Percentiles rank a stretch among this genome's conserved stretches.
phyloP scores from a whole-genome alignment of 2,329 filamentous ascomycete genomes.

The Berkeleyomyces basicola region DNA sequence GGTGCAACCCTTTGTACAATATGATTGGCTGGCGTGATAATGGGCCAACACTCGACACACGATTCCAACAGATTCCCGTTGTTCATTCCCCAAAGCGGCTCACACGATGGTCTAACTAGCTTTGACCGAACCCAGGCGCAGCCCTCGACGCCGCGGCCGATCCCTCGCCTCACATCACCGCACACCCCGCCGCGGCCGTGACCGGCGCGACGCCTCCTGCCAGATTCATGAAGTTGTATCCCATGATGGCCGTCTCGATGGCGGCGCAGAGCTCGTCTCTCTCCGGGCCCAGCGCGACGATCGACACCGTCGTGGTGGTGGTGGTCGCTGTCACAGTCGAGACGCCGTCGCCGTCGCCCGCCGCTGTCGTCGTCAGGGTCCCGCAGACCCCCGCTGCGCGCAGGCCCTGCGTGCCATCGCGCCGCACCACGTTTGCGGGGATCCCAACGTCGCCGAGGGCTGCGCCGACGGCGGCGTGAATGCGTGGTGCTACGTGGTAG shows the following conservation, averaged over 20 bases:
- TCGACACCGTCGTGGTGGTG: not conserved
- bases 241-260: constrained; percentile 10
- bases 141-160: not conserved
- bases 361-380: not conserved
- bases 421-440: constrained; percentile 16
- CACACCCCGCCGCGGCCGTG: constrained; percentile 8
- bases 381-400: not conserved
- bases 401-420: constrained; percentile 13
- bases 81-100: too few relatives aligned
- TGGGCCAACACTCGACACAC: not conserved
- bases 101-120: too few relatives aligned
- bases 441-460: constrained; percentile 14
- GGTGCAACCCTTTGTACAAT: too few relatives aligned
- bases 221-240: constrained; percentile 9
- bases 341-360: too few relatives aligned
- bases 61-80: not conserved
- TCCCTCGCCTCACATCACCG: constrained; percentile 3
- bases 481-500: constrained; percentile 16
- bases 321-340: not conserved
- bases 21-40: too few relatives aligned
- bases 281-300: not conserved
- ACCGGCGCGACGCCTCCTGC: constrained; percentile 7
- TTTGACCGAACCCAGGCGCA: too few relatives aligned
- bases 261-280: constrained; percentile 1
- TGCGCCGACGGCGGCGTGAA: constrained; percentile 7